A percentile compares a stretch with the other conserved stretches of the same genome.
Conservation (phyloP, 805 yeast species). For the Candida ulmi region DNA sequence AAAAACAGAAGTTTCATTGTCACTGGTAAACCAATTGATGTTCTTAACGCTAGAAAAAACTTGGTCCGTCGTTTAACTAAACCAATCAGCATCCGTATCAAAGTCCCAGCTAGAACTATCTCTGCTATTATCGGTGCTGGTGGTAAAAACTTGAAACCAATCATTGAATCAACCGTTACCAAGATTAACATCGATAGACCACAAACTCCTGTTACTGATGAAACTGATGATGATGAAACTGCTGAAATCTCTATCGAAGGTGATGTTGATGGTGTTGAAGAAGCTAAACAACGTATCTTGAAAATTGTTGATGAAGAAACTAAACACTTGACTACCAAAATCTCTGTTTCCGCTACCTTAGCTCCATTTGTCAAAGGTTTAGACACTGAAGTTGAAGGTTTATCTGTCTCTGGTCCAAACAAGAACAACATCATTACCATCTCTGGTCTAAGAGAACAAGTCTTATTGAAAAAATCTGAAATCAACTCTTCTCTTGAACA, state of each 20-base stretch:
- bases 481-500: slow-evolving; percentile 41
- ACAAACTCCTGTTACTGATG: slow-evolving; percentile 34
- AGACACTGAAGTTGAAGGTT: slow-evolving; percentile 22
- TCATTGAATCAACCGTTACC: slow-evolving; percentile 60
- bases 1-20: slow-evolving; percentile 80
- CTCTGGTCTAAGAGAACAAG: slow-evolving; percentile 68
- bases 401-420: slow-evolving; percentile 27
- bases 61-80: slow-evolving; percentile 71
- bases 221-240: slow-evolving; percentile 54
- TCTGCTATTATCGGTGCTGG: slow-evolving; percentile 81
- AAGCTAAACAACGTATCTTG: slow-evolving; percentile 64
- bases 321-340: slow-evolving; percentile 44
- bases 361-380: slow-evolving; percentile 28
- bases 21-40: slow-evolving; percentile 65
- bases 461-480: slow-evolving; percentile 46
- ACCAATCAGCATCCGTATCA: slow-evolving; percentile 56
- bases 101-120: slow-evolving; percentile 72
- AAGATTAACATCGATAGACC: slow-evolving; percentile 62
- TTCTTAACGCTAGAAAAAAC: slow-evolving; percentile 66
- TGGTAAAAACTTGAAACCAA: slow-evolving; percentile 78
- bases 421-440: slow-evolving; percentile 42
- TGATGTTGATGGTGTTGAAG: slow-evolving; percentile 74
- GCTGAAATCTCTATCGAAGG: slow-evolving; percentile 69
- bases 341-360: slow-evolving; percentile 36
- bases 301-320: slow-evolving; percentile 74